Conservation (phyloP, 306 rosid genomes). For the Castanopsis chinensis region DNA sequence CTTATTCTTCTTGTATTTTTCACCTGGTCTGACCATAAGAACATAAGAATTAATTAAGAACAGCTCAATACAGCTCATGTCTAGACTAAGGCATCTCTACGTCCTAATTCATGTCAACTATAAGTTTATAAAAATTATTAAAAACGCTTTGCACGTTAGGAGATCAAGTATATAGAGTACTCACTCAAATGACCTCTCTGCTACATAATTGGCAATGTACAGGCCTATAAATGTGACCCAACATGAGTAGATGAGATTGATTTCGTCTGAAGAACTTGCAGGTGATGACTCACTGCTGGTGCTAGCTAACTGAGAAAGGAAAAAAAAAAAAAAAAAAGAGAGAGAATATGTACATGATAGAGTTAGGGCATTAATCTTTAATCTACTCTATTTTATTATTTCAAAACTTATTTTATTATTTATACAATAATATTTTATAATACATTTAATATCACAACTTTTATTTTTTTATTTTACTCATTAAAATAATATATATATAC, state of each 20-base stretch:
- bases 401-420: too few relatives aligned
- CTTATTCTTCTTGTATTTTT: slow-evolving; percentile 74
- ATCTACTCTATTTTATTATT: too few relatives aligned
- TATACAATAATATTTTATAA: too few relatives aligned
- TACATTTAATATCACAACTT: too few relatives aligned
- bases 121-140: not conserved
- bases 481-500: too few relatives aligned
- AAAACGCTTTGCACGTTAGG: not conserved
- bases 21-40: slow-evolving; percentile 54
- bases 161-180: slow-evolving; percentile 28
- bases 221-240: slow-evolving; percentile 96
- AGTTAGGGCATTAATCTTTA: too few relatives aligned
- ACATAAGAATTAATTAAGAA: not conserved
- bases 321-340: not conserved
- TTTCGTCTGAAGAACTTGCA: slow-evolving; percentile 72
- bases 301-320: slow-evolving; percentile 67
- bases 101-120: not conserved
- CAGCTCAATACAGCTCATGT: too few relatives aligned
- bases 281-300: slow-evolving; percentile 85
- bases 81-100: not conserved
- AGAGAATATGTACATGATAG: slow-evolving; percentile 1
- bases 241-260: slow-evolving; percentile 74
- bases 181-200: slow-evolving; percentile 89
- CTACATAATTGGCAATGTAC: slow-evolving; percentile 88
- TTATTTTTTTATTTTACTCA: too few relatives aligned